Conservation (phyloP, 768 basidiomycete species). For the Leccinum disarticulatum region DNA sequence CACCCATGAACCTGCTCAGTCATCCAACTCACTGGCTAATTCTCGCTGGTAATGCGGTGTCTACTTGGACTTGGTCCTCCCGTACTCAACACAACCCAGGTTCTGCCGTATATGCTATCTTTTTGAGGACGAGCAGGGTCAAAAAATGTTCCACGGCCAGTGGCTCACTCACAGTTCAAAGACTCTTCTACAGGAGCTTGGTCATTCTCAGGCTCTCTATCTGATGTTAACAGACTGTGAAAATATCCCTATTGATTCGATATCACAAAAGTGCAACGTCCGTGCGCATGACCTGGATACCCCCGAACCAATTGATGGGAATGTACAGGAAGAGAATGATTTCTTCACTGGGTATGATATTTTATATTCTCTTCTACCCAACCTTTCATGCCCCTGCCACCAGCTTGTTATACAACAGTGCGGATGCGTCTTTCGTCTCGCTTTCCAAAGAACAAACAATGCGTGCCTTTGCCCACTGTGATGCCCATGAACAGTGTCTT, state of each 20-base stretch:
- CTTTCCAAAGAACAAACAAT: slow-evolving; percentile 37
- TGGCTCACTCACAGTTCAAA: slow-evolving; percentile 68
- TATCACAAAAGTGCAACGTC: slow-evolving; percentile 59
- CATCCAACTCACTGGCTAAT: slow-evolving; percentile 56
- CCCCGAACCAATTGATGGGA: slow-evolving; percentile 48
- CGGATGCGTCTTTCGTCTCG: slow-evolving; percentile 46
- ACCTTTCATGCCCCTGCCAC: slow-evolving; percentile 1
- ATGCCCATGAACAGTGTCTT: slow-evolving; percentile 44
- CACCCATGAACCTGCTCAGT: slow-evolving; percentile 40
- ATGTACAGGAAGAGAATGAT: slow-evolving; percentile 37
- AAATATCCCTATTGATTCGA: slow-evolving; percentile 51
- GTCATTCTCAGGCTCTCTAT: slow-evolving; percentile 62
- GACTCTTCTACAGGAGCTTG: slow-evolving; percentile 63
- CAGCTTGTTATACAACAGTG: slow-evolving; percentile 55
- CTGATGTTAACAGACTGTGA: slow-evolving; percentile 54
- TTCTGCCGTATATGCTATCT: slow-evolving; percentile 70
- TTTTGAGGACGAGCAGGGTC: slow-evolving; percentile 40
- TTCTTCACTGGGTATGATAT: slow-evolving; percentile 57
- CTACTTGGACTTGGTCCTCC: not conserved
- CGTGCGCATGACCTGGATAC: slow-evolving; percentile 41
- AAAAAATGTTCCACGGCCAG: slow-evolving; percentile 65
- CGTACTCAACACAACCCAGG: slow-evolving; percentile 39
- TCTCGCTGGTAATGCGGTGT: slow-evolving; percentile 51
- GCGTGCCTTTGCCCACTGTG: slow-evolving; percentile 28
- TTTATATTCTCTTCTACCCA: not conserved